phyloP scores from a whole-genome alignment of 2,329 filamentous ascomycete species.

The Fusarium pseudonygamai region DNA sequence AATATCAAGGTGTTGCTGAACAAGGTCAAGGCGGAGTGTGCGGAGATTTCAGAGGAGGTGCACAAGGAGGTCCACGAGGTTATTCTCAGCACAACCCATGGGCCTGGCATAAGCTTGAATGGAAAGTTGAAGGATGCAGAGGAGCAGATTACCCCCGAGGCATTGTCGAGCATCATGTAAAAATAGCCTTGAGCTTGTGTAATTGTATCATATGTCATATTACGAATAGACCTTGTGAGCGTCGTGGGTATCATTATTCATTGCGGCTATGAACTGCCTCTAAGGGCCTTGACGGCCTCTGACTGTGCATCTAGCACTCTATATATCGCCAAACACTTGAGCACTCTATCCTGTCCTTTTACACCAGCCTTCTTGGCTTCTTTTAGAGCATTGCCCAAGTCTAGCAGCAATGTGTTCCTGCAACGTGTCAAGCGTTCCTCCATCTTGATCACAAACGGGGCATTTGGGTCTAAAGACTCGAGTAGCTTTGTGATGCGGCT shows the following conservation, averaged over 20 bases:
- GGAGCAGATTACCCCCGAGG: conserved; percentile 62
- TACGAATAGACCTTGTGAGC: conserved; percentile 35
- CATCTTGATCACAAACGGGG: conserved; percentile 61
- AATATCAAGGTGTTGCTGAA: conserved; percentile 84
- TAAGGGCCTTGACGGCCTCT: conserved; percentile 61
- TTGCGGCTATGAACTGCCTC: conserved; percentile 47
- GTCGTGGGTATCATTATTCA: conserved; percentile 45
- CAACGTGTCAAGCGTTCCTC: conserved; percentile 63
- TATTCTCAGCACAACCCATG: conserved; percentile 87
- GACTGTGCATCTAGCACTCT: conserved; percentile 60
- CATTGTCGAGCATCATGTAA: conserved; percentile 66
- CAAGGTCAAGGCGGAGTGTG: conserved; percentile 81
- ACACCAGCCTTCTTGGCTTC: conserved; percentile 55
- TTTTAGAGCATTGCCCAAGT: conserved; percentile 61
- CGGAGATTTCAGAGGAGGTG: conserved; percentile 68
- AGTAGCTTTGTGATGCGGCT: conserved; percentile 54
- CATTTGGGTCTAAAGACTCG: conserved; percentile 56
- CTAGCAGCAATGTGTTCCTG: conserved; percentile 65
- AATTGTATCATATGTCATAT: conserved; percentile 53
- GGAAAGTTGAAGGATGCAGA: conserved; percentile 76
- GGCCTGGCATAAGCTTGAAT: conserved; percentile 86
- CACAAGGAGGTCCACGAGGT: conserved; percentile 63
- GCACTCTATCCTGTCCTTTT: conserved; percentile 55
- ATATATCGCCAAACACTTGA: conserved; percentile 65
- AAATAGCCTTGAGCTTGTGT: conserved; percentile 38